A percentile compares a stretch with the other conserved stretches of the same genome.
phyloP scores from a whole-genome alignment of 192 early-diverging fungal genomes.

The Backusella mclennaniae region DNA sequence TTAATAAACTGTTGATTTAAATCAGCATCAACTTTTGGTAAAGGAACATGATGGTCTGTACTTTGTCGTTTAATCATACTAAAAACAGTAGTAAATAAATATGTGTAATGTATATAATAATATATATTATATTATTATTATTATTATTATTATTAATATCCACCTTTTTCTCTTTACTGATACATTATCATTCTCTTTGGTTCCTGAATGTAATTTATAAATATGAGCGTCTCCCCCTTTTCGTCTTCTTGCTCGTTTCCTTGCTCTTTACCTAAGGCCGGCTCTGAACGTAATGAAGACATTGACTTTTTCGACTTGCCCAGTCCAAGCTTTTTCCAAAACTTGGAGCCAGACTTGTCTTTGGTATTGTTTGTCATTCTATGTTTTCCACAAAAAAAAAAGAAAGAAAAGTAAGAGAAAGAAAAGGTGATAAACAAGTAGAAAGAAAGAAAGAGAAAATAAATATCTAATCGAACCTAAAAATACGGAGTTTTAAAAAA shows the following conservation, averaged over 20 bases:
- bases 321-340: constrained; percentile 1
- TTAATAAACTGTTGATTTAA: constrained; percentile 11
- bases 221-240: no score
- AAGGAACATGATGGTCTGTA: constrained; percentile 7
- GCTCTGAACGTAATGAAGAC: background rate
- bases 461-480: no score
- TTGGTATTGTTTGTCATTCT: background rate
- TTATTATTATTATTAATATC: background rate
- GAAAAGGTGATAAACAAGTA: background rate
- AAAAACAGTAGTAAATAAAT: background rate
- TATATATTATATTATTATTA: background rate
- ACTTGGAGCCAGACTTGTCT: background rate
- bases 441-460: no score
- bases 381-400: background rate
- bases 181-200: background rate
- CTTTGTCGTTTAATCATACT: constrained; percentile 10
- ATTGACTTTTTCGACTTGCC: background rate
- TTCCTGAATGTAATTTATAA: background rate
- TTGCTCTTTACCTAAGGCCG: background rate
- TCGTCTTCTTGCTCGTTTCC: background rate
- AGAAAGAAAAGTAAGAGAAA: background rate
- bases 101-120: background rate
- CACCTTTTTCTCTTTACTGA: background rate
- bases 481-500: no score
- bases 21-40: constrained; percentile 4